Percentiles rank a stretch among this genome's conserved stretches.
phyloP scores from a whole-genome alignment of 768 basidiomycete species.

The Tulasnella sp. region DNA sequence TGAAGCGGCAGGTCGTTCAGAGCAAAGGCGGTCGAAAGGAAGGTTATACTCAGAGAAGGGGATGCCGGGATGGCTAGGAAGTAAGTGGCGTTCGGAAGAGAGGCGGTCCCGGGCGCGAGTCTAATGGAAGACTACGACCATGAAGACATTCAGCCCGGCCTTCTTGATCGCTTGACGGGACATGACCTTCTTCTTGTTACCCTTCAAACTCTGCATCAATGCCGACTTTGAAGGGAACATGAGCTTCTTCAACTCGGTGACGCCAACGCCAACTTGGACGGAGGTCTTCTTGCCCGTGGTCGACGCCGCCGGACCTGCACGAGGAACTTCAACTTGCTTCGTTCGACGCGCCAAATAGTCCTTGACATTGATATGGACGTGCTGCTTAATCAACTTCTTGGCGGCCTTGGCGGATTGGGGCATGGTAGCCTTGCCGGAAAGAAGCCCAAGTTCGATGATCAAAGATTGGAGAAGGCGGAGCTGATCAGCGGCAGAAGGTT shows the following conservation, averaged over 20 bases:
- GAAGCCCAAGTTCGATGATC: conserved; percentile 16
- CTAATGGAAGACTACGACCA: neutral
- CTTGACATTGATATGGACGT: conserved; percentile 11
- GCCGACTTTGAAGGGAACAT: conserved; percentile 21
- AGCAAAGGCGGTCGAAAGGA: neutral
- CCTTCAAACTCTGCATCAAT: neutral
- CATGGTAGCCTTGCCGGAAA: neutral
- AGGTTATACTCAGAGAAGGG: neutral
- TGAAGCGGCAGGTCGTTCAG: neutral
- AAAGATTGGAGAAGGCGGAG: conserved; percentile 13
- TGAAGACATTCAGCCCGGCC: neutral
- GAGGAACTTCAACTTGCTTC: neutral
- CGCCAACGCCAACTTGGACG: neutral
- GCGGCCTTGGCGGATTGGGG: neutral
- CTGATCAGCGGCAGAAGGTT: neutral
- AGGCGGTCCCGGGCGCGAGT: neutral
- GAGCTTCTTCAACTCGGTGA: conserved; percentile 10
- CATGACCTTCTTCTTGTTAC: neutral
- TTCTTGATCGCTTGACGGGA: neutral
- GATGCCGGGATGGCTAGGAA: neutral
- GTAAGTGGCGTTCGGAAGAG: neutral
- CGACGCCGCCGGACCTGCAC: neutral
- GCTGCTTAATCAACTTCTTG: conserved; percentile 11
- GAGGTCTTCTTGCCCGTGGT: neutral
- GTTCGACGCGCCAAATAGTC: conserved; percentile 12